These are phyloP conservation scores for Claviceps sp. DNA, from an alignment of 2,329 filamentous ascomycete genomes.

Conservation along the genomic window DNA sequence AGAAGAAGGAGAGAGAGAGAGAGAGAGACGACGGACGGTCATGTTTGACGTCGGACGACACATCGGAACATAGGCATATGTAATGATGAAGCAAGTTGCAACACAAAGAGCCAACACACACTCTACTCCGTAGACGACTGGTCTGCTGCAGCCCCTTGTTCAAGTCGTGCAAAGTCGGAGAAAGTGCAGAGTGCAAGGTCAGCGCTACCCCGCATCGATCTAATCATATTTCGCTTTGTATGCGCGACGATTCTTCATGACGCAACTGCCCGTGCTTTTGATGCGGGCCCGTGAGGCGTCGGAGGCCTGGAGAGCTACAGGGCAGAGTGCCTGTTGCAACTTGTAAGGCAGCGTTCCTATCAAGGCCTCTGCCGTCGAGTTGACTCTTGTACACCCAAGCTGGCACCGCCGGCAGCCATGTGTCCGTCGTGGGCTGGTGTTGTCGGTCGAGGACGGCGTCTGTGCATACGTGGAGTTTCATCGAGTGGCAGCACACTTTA, in stretches of 20 bases:
- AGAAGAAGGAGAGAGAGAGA: background rate
- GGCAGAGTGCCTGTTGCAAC: background rate
- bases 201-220: conserved; percentile 3
- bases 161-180: background rate
- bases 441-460: background rate
- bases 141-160: background rate
- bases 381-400: background rate
- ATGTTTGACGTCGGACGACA: conserved; percentile 2
- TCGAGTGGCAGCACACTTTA: background rate
- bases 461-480: background rate
- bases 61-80: background rate
- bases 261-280: conserved; percentile 1
- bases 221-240: background rate
- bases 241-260: conserved; percentile 3
- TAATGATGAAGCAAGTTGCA: conserved; percentile 1
- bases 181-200: background rate
- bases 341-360: background rate
- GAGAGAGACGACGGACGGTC: background rate
- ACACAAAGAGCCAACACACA: background rate
- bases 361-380: background rate
- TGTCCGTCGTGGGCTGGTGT: background rate
- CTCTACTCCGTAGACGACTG: background rate
- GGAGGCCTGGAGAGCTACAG: background rate
- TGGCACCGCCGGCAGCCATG: background rate
- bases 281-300: conserved; percentile 1